phyloP scores from a whole-genome alignment of 345 rosid species.

The Ailanthus altissimus region DNA sequence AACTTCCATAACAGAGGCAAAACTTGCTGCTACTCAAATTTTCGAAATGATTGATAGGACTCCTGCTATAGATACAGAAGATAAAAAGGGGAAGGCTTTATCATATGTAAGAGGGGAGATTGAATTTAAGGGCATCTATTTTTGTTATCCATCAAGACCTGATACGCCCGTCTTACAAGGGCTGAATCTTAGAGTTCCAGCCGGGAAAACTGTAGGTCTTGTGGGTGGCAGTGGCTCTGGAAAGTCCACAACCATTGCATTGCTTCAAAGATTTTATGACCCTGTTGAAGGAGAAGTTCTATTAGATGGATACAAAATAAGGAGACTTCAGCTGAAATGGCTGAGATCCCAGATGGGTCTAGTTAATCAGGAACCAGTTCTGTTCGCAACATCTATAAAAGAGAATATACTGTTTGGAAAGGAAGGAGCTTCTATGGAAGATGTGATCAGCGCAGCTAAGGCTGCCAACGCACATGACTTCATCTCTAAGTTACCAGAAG shows the following conservation, averaged over 20 bases:
- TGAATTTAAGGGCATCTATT: conserved; percentile 48
- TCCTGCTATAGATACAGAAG: conserved; percentile 57
- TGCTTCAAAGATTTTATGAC: conserved; percentile 69
- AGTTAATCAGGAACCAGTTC: conserved; percentile 68
- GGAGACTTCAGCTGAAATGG: conserved; percentile 66
- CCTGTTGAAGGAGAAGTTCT: conserved; percentile 55
- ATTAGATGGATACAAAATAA: conserved; percentile 59
- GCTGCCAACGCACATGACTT: conserved; percentile 69
- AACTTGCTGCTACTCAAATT: conserved; percentile 44
- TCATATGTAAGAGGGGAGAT: conserved; percentile 67
- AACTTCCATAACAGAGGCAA: conserved; percentile 61
- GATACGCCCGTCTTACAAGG: conserved; percentile 58
- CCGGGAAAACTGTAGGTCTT: conserved; percentile 62
- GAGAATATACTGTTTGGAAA: conserved; percentile 67
- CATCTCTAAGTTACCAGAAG: conserved; percentile 59
- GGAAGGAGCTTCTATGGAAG: conserved; percentile 64
- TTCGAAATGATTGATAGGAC: conserved; percentile 49
- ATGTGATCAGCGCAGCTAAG: conserved; percentile 54
- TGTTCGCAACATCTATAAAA: conserved; percentile 58
- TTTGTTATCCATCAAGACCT: conserved; percentile 64
- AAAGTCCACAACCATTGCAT: conserved; percentile 58
- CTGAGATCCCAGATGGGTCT: conserved; percentile 65
- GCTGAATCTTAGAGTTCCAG: conserved; percentile 54
- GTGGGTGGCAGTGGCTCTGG: conserved; percentile 79
- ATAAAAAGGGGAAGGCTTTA: conserved; percentile 59